Evolutionary conservation across 106 monocot genomes (phyloP).

Genomic region (Allium fistulosum): DNA sequence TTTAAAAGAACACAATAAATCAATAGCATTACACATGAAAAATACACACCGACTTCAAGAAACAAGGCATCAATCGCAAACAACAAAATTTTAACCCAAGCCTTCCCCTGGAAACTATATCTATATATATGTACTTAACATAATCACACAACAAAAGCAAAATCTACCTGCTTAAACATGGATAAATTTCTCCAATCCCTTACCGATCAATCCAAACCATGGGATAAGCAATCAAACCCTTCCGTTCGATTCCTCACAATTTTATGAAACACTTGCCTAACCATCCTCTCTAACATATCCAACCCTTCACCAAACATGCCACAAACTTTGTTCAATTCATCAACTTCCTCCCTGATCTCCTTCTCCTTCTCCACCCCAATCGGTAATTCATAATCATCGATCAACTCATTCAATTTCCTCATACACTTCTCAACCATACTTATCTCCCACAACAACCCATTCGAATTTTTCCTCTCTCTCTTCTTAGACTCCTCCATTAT

Average conservation of each 20-base stretch:
- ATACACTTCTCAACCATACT: slow-evolving; percentile 31
- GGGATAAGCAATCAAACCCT: slow-evolving; percentile 43
- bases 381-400: slow-evolving; percentile 14
- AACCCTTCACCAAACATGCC: slow-evolving; percentile 36
- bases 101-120: slow-evolving; percentile 1
- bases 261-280: slow-evolving; percentile 69
- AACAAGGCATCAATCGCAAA: not conserved
- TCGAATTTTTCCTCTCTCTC: slow-evolving; percentile 36
- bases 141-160: not conserved
- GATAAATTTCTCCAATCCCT: not conserved
- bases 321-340: slow-evolving; percentile 28
- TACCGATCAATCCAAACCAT: slow-evolving; percentile 20
- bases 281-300: slow-evolving; percentile 44
- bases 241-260: slow-evolving; percentile 54
- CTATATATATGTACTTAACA: not conserved
- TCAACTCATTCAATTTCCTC: slow-evolving; percentile 25
- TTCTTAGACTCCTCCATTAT: slow-evolving; percentile 57
- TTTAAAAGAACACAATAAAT: not conserved
- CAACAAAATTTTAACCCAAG: slow-evolving; percentile 1
- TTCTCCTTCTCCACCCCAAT: slow-evolving; percentile 26
- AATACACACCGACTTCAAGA: not conserved
- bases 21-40: slow-evolving; percentile 1
- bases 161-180: not conserved
- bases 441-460: slow-evolving; percentile 64
- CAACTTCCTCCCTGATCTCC: slow-evolving; percentile 20